Evolutionary conservation across 2,329 filamentous ascomycete species (phyloP).

Genomic region (Colletotrichum sublineola): DNA sequence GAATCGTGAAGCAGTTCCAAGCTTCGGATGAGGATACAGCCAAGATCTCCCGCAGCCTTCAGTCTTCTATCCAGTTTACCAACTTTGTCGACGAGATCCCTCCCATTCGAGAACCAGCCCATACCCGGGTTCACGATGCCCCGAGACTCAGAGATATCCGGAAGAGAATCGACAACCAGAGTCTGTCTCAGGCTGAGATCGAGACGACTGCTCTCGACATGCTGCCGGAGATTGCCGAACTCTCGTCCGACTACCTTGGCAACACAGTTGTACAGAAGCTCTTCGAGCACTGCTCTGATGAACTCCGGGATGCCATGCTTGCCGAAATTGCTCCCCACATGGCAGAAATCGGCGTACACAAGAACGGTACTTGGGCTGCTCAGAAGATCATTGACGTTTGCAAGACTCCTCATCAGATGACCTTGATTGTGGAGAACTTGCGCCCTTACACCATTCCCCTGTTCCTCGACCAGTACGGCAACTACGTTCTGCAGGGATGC

Average conservation of each 20-base stretch:
- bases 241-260: conserved; percentile 95
- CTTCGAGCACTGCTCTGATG: conserved; percentile 95
- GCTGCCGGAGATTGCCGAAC: conserved; percentile 95
- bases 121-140: conserved; percentile 91
- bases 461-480: conserved; percentile 98
- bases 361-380: conserved; percentile 99
- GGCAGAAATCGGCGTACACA: conserved; percentile 97
- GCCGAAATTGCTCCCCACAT: conserved; percentile 88
- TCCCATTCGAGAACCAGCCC: conserved; percentile 87
- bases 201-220: conserved; percentile 93
- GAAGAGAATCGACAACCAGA: conserved; percentile 97
- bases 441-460: conserved; percentile 89
- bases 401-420: conserved; percentile 86
- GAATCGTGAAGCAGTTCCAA: conserved; percentile 90
- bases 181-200: conserved; percentile 86
- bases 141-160: conserved; percentile 95
- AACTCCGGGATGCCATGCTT: conserved; percentile 92
- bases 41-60: conserved; percentile 79
- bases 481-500: conserved; percentile 97
- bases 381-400: conserved; percentile 99
- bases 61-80: conserved; percentile 81
- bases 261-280: conserved; percentile 99
- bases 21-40: conserved; percentile 82
- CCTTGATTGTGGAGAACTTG: conserved; percentile 84
- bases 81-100: conserved; percentile 86